Conservation (phyloP, 495 filamentous ascomycete species). For the Oidiodendron maius region DNA sequence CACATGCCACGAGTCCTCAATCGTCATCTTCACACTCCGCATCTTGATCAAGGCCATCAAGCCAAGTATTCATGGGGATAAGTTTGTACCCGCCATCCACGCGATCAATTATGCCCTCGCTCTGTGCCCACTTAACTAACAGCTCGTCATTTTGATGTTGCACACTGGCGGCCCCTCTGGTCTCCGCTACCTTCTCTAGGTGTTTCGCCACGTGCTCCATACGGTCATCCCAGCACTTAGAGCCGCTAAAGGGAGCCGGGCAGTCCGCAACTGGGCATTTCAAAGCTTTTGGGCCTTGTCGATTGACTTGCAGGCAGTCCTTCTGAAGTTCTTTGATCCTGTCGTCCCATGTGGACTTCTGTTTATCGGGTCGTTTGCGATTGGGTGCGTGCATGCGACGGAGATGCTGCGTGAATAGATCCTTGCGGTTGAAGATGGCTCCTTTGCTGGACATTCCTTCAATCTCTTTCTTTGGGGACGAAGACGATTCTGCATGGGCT, state of each 20-base stretch:
- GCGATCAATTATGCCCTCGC: constrained; percentile 15
- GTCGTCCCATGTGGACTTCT: constrained; percentile 19
- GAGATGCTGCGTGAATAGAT: constrained; percentile 90
- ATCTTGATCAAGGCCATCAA: constrained; percentile 8
- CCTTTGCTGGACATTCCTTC: background rate
- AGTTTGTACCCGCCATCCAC: too few relatives aligned
- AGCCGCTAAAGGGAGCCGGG: constrained; percentile 49
- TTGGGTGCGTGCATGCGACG: constrained; percentile 80
- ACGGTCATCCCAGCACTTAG: constrained; percentile 67
- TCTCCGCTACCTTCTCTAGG: constrained; percentile 49
- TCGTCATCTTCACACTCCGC: constrained; percentile 14
- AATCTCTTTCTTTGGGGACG: background rate
- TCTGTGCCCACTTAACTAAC: constrained; percentile 18
- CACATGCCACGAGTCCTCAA: too few relatives aligned
- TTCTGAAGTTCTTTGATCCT: constrained; percentile 43
- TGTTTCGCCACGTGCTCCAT: constrained; percentile 92
- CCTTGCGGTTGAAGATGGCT: constrained; percentile 74
- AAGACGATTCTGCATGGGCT: background rate
- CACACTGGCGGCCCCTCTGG: constrained; percentile 7
- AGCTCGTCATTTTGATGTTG: constrained; percentile 15
- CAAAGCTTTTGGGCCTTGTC: constrained; percentile 55
- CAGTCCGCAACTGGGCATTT: constrained; percentile 61
- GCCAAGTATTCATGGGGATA: too few relatives aligned
- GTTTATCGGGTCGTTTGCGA: constrained; percentile 29
- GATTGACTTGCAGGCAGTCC: constrained; percentile 53